A percentile compares a stretch with the other conserved stretches of the same genome.
phyloP scores from a whole-genome alignment of 2,329 filamentous ascomycete species.

The Diaporthe vaccinii region DNA sequence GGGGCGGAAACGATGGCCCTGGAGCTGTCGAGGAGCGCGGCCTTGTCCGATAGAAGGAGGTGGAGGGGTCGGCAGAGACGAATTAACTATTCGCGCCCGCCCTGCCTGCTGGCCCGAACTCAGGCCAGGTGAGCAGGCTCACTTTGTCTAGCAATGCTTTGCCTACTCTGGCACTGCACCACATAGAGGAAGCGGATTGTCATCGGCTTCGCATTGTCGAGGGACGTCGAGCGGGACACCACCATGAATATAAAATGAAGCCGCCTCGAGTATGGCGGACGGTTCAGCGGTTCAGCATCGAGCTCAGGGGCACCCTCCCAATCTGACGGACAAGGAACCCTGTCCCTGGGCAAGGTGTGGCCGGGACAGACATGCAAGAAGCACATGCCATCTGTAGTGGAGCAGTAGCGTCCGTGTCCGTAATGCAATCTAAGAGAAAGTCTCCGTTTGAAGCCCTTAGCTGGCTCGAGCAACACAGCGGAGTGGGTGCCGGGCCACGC shows the following conservation, averaged over 20 bases:
- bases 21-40: slow-evolving; percentile 24
- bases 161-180: slow-evolving; percentile 1
- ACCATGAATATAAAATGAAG: slow-evolving; percentile 29
- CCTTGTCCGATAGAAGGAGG: slow-evolving; percentile 23
- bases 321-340: slow-evolving; percentile 28
- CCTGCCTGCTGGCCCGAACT: not conserved
- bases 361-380: slow-evolving; percentile 36
- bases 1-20: slow-evolving; percentile 22
- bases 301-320: slow-evolving; percentile 28
- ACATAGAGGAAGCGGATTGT: not conserved
- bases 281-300: not conserved
- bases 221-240: slow-evolving; percentile 22
- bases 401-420: slow-evolving; percentile 40
- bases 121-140: not conserved
- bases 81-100: not conserved
- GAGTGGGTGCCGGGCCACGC: slow-evolving; percentile 15
- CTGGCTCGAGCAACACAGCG: slow-evolving; percentile 8
- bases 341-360: slow-evolving; percentile 23
- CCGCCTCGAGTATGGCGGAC: not conserved
- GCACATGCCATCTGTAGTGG: slow-evolving; percentile 41
- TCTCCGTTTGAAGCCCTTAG: slow-evolving; percentile 39
- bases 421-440: slow-evolving; percentile 41
- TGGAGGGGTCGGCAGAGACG: slow-evolving; percentile 1
- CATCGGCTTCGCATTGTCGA: slow-evolving; percentile 2
- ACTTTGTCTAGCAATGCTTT: not conserved